Conservation (phyloP, 345 rosid species). For the Corchorus capsularis region DNA sequence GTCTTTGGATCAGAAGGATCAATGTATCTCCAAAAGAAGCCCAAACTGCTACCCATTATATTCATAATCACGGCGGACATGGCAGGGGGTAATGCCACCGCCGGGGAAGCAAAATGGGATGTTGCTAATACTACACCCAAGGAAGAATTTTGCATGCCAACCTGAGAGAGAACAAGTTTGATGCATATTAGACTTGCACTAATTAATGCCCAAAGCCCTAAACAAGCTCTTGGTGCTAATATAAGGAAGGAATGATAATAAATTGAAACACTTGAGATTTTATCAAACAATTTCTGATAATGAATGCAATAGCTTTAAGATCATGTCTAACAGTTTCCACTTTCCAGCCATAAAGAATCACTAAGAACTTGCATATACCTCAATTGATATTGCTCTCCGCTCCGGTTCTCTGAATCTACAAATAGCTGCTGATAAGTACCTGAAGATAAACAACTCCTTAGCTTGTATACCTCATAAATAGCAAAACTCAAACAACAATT, state of each 20-base stretch:
- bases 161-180: conserved; percentile 29
- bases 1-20: conserved; percentile 31
- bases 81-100: conserved; percentile 60
- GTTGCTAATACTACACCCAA: conserved; percentile 68
- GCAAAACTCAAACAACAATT: not conserved
- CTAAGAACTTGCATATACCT: conserved; percentile 35
- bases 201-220: no score
- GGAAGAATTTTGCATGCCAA: conserved; percentile 78
- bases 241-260: not conserved
- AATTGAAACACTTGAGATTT: not conserved
- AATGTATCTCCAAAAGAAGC: conserved; percentile 51
- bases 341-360: not conserved
- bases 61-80: conserved; percentile 73
- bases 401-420: conserved; percentile 53
- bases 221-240: not conserved
- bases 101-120: conserved; percentile 58
- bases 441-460: conserved; percentile 23
- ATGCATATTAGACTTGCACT: not conserved
- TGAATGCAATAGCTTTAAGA: not conserved
- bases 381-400: conserved; percentile 63
- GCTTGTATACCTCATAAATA: not conserved
- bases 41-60: conserved; percentile 64
- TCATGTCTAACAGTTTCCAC: not conserved
- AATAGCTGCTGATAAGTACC: conserved; percentile 55
- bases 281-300: not conserved